Evolutionary conservation across 2,329 filamentous ascomycete species (phyloP).

Genomic region (Colletotrichum brevisporum): DNA sequence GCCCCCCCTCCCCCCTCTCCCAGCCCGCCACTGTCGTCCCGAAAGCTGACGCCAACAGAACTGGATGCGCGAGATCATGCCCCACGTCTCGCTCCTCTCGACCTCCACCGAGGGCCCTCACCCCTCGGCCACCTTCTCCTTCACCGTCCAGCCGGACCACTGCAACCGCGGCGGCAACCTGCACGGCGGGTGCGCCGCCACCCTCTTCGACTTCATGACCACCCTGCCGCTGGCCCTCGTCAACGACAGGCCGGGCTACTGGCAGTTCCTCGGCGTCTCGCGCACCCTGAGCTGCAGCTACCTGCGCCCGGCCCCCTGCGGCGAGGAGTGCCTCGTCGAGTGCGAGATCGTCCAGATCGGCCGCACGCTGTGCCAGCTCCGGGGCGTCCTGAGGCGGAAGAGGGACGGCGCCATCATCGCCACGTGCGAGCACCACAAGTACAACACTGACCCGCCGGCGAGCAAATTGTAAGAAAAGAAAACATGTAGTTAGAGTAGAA

Average conservation of each 20-base stretch:
- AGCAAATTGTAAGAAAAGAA: constrained; percentile 44
- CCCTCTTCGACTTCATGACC: constrained; percentile 77
- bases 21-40: too few relatives aligned
- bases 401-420: constrained; percentile 68
- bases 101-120: constrained; percentile 51
- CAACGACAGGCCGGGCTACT: constrained; percentile 68
- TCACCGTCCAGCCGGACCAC: constrained; percentile 64
- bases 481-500: too few relatives aligned
- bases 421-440: constrained; percentile 76
- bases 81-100: constrained; percentile 57
- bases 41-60: constrained; percentile 54
- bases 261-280: constrained; percentile 74
- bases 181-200: constrained; percentile 75
- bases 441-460: constrained; percentile 66
- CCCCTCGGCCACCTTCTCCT: constrained; percentile 60
- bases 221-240: constrained; percentile 70
- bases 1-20: constrained; percentile 33
- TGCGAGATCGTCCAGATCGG: constrained; percentile 72
- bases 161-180: constrained; percentile 69
- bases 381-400: constrained; percentile 67
- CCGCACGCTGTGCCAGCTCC: constrained; percentile 65
- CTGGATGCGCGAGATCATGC: constrained; percentile 60
- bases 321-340: constrained; percentile 65
- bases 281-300: constrained; percentile 78
- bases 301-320: constrained; percentile 71